Conservation (phyloP, 1,139 yeast genomes). For the Kodamaea plutei region DNA sequence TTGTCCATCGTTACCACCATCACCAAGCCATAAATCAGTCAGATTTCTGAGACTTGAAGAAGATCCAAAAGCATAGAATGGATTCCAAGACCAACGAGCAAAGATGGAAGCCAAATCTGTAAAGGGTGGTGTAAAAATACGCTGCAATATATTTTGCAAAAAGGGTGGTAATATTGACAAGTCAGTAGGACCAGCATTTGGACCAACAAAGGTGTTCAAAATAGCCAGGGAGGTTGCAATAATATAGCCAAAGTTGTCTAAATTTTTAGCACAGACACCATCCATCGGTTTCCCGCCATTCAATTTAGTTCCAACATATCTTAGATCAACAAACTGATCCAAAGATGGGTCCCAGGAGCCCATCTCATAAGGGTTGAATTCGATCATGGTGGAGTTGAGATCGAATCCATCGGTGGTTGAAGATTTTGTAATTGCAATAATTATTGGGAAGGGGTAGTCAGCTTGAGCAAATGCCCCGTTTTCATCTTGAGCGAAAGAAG, state of each 20-base stretch:
- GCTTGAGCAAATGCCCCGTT: slow-evolving; percentile 10
- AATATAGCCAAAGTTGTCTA: slow-evolving; percentile 20
- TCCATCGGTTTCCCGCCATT: slow-evolving; percentile 22
- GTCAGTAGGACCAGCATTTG: slow-evolving; percentile 45
- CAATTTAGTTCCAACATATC: slow-evolving; percentile 31
- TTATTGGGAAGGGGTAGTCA: slow-evolving; percentile 20
- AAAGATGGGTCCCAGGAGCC: slow-evolving; percentile 24
- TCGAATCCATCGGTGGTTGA: slow-evolving; percentile 14
- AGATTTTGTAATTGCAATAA: slow-evolving; percentile 16
- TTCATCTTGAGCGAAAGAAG: slow-evolving; percentile 22
- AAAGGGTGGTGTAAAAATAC: no score
- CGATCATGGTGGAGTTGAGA: slow-evolving; percentile 19
- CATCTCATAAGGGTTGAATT: slow-evolving; percentile 20
- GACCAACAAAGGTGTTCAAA: no score
- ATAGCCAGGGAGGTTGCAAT: slow-evolving; percentile 20
- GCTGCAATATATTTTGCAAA: slow-evolving; percentile 21
- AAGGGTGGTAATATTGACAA: slow-evolving; percentile 33
- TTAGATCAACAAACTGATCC: slow-evolving; percentile 22
- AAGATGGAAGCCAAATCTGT: slow-evolving; percentile 7
- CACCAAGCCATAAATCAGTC: slow-evolving; percentile 14
- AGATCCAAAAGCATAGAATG: slow-evolving; percentile 18
- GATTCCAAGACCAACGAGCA: slow-evolving; percentile 19
- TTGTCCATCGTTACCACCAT: slow-evolving; percentile 21
- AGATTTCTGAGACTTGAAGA: slow-evolving; percentile 8
- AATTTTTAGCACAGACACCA: slow-evolving; percentile 14